A percentile compares a stretch with the other conserved stretches of the same genome.
These are phyloP conservation scores for Sporothrix schenckii DNA, from an alignment of 2,329 filamentous ascomycete species.

Conservation along the genomic window DNA sequence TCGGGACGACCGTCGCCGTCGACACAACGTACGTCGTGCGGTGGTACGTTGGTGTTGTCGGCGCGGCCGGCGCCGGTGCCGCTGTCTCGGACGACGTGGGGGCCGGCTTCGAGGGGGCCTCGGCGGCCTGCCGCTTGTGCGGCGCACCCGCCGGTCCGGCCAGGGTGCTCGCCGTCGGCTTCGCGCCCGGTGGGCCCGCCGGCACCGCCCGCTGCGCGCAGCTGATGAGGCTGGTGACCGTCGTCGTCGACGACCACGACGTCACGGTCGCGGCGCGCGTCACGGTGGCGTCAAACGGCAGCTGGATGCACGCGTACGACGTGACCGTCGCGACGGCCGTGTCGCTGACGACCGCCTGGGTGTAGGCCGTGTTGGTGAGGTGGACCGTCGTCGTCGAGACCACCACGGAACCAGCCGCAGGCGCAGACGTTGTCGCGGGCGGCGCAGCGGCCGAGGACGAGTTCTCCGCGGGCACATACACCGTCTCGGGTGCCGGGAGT, in stretches of 20 bases:
- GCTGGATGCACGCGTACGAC: slow-evolving; percentile 29
- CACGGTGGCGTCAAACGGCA: slow-evolving; percentile 30
- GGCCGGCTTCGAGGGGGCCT: not conserved
- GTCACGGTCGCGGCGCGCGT: slow-evolving; percentile 20
- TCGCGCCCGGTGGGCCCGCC: not conserved
- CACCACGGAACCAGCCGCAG: slow-evolving; percentile 30
- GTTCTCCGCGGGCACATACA: slow-evolving; percentile 8
- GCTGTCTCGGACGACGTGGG: not conserved
- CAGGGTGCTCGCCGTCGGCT: not conserved
- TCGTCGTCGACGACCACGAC: slow-evolving; percentile 20
- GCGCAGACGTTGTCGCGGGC: not conserved
- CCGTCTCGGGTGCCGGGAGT: slow-evolving; percentile 19
- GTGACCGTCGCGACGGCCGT: slow-evolving; percentile 25
- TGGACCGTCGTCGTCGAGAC: slow-evolving; percentile 43
- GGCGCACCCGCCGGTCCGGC: not conserved
- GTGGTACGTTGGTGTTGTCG: slow-evolving; percentile 19
- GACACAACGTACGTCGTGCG: slow-evolving; percentile 27
- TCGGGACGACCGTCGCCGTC: slow-evolving; percentile 10
- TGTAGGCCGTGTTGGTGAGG: slow-evolving; percentile 38
- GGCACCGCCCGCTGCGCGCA: slow-evolving; percentile 5
- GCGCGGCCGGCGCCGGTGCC: not conserved
- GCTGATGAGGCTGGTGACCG: slow-evolving; percentile 3
- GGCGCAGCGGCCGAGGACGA: not conserved
- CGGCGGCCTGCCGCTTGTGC: not conserved
- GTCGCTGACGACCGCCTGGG: slow-evolving; percentile 12